A percentile compares a stretch with the other conserved stretches of the same genome.
Evolutionary conservation across 2,329 filamentous ascomycete species (phyloP).

Genomic region (Fusarium papillatum): DNA sequence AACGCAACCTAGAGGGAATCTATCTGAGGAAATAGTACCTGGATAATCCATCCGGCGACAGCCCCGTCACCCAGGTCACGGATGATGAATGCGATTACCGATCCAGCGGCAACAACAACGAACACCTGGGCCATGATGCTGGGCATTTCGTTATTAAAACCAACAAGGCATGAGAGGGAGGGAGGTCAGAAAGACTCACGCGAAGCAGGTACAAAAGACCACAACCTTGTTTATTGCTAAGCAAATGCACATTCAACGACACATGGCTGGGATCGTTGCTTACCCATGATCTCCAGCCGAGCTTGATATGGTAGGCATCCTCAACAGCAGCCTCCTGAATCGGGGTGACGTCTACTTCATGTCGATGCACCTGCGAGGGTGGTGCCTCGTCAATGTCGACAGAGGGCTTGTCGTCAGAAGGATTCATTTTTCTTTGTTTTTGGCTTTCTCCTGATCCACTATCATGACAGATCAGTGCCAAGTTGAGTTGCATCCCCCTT

Average conservation of each 20-base stretch:
- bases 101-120: slow-evolving; percentile 15
- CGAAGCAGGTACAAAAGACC: slow-evolving; percentile 13
- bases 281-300: slow-evolving; percentile 18
- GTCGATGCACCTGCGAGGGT: not conserved
- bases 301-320: slow-evolving; percentile 16
- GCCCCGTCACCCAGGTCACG: slow-evolving; percentile 11
- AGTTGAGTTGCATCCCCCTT: not conserved
- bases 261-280: not conserved
- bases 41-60: slow-evolving; percentile 15
- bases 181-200: not conserved
- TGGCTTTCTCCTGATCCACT: not conserved
- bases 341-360: not conserved
- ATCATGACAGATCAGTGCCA: not conserved
- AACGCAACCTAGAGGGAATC: not conserved
- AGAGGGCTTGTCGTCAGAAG: slow-evolving; percentile 8
- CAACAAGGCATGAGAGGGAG: not conserved
- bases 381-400: slow-evolving; percentile 6
- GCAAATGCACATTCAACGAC: not conserved
- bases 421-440: slow-evolving; percentile 1
- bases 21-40: not conserved
- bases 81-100: slow-evolving; percentile 13
- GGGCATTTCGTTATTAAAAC: not conserved
- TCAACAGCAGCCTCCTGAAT: slow-evolving; percentile 15
- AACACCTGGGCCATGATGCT: slow-evolving; percentile 16
- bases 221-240: not conserved